A percentile compares a stretch with the other conserved stretches of the same genome.
phyloP scores from a whole-genome alignment of 2,329 filamentous ascomycete species.

The Paecilomyces niveus region DNA sequence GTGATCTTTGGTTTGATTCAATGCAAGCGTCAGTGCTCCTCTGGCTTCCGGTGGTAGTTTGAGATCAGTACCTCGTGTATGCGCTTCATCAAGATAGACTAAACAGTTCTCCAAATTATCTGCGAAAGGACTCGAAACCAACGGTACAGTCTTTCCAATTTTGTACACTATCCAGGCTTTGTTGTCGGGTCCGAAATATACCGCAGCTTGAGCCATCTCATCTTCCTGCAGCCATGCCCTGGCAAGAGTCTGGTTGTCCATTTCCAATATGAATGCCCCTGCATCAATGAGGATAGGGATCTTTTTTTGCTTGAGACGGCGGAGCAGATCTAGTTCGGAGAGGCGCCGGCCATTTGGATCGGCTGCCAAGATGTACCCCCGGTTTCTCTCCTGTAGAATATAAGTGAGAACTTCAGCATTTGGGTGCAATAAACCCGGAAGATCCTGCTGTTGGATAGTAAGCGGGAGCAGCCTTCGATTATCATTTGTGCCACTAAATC shows the following conservation, averaged over 20 bases:
- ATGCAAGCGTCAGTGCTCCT: constrained; percentile 51
- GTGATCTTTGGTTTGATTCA: constrained; percentile 54
- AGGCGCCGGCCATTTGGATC: constrained; percentile 27
- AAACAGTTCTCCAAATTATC: constrained; percentile 47
- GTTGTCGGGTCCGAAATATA: constrained; percentile 48
- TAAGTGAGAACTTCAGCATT: constrained; percentile 58
- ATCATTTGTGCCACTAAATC: constrained; percentile 68
- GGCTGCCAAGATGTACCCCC: constrained; percentile 36
- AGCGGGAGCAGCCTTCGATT: constrained; percentile 52
- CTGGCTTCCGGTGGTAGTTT: constrained; percentile 43
- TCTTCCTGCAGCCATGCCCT: constrained; percentile 47
- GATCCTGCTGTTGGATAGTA: constrained; percentile 56
- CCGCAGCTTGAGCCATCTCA: constrained; percentile 38
- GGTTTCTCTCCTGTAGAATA: constrained; percentile 47
- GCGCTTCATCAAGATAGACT: constrained; percentile 55
- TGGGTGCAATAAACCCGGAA: constrained; percentile 50
- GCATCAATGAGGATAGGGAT: constrained; percentile 57
- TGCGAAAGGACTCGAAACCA: constrained; percentile 49
- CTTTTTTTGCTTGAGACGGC: constrained; percentile 20
- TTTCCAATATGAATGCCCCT: constrained; percentile 58
- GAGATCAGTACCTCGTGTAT: constrained; percentile 56
- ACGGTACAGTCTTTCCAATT: constrained; percentile 31
- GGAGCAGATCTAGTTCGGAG: constrained; percentile 41
- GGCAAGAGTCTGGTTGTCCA: constrained; percentile 47
- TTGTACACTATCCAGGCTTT: constrained; percentile 40